These are phyloP conservation scores for Acanthamoeba royreba DNA, from an alignment of 208 protist genomes.

Conservation along the genomic window DNA sequence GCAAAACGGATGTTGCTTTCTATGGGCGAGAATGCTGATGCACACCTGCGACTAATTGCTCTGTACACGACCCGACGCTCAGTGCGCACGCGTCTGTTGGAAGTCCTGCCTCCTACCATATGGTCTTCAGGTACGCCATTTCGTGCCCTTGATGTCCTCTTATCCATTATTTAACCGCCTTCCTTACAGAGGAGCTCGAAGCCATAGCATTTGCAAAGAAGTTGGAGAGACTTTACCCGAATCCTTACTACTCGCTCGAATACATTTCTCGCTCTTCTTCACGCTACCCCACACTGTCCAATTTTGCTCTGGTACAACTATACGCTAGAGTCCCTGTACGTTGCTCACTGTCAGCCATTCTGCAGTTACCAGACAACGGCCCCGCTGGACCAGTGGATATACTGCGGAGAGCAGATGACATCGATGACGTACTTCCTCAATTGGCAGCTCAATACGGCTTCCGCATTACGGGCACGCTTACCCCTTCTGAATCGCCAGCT, in stretches of 20 bases:
- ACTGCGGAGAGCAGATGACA: neutral
- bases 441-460: neutral
- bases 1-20: neutral
- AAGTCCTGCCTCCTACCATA: neutral
- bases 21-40: neutral
- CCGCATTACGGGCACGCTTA: neutral
- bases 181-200: neutral
- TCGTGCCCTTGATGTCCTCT: neutral
- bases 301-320: neutral
- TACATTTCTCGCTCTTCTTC: slow-evolving; percentile 3
- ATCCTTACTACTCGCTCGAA: neutral
- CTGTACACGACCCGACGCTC: neutral
- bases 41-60: neutral
- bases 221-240: neutral
- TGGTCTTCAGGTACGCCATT: neutral
- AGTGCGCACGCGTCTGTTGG: neutral
- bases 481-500: neutral
- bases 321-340: neutral
- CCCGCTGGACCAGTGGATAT: neutral
- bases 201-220: neutral
- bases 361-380: neutral
- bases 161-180: neutral
- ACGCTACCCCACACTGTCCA: neutral
- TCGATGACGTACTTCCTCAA: neutral
- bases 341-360: neutral